These are phyloP conservation scores for Paradendryphiella salina DNA, from an alignment of 2,329 filamentous ascomycete genomes.

Conservation along the genomic window DNA sequence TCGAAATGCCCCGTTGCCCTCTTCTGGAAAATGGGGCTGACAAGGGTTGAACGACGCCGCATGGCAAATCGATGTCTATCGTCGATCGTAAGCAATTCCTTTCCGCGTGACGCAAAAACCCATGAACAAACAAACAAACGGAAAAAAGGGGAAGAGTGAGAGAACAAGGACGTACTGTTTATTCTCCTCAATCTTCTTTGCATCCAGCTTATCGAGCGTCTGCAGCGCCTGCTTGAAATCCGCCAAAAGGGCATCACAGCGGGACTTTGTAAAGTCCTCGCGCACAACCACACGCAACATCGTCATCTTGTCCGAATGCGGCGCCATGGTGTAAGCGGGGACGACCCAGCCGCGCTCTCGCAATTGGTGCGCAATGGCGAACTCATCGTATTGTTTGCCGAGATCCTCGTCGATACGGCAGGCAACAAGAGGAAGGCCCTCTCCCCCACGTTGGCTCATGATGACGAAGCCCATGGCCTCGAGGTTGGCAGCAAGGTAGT, in stretches of 20 bases:
- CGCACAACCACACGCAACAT: conserved; percentile 90
- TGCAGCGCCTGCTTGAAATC: conserved; percentile 79
- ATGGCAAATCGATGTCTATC: conserved; percentile 28
- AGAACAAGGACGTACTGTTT: conserved; percentile 57
- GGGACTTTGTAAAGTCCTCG: conserved; percentile 83
- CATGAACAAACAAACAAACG: no score
- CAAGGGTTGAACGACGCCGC: conserved; percentile 35
- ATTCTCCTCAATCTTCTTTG: conserved; percentile 69
- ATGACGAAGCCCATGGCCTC: conserved; percentile 79
- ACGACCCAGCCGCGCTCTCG: conserved; percentile 90
- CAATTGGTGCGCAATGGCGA: conserved; percentile 73
- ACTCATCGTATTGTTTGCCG: conserved; percentile 60
- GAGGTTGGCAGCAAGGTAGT: conserved; percentile 79
- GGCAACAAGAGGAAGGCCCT: conserved; percentile 85
- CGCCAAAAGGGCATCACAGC: conserved; percentile 75
- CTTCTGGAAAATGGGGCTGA: conserved; percentile 38
- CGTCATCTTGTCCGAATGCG: conserved; percentile 79
- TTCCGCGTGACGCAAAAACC: no score
- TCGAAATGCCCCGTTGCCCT: conserved; percentile 56
- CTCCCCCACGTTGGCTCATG: conserved; percentile 77
- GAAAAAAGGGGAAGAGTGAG: neutral
- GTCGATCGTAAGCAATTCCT: conserved; percentile 1
- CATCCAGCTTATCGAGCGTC: conserved; percentile 73
- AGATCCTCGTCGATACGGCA: conserved; percentile 70
- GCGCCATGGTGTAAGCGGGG: conserved; percentile 96